A percentile compares a stretch with the other conserved stretches of the same genome.
Conservation (phyloP, 345 rosid species). For the Diplotaxis tenuifolia region DNA sequence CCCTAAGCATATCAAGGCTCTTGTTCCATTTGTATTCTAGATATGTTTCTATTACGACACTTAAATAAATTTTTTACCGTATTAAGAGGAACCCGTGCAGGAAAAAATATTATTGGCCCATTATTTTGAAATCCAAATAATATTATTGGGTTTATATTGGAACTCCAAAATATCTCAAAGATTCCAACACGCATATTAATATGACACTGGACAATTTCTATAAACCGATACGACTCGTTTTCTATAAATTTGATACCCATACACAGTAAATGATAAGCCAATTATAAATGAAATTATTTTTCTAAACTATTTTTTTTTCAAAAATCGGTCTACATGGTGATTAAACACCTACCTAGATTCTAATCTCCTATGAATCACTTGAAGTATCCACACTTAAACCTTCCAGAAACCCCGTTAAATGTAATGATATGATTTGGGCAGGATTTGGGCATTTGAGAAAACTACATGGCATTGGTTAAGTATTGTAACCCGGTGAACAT, state of each 20-base stretch:
- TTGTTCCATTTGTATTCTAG: constrained; percentile 59
- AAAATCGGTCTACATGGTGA: no score
- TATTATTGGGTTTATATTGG: not conserved
- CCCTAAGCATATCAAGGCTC: constrained; percentile 50
- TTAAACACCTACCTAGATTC: no score
- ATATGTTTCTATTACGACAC: not conserved
- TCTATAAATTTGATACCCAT: no score
- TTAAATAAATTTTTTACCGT: no score
- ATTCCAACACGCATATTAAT: no score
- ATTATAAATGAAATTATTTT: no score
- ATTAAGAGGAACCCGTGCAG: not conserved
- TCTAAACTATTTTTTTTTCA: no score
- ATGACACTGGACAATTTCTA: no score
- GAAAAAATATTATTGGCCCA: not conserved
- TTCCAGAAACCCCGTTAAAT: not conserved
- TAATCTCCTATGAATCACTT: no score
- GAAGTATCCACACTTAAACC: not conserved
- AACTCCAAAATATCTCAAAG: not conserved
- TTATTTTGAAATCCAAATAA: not conserved
- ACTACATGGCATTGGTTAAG: not conserved
- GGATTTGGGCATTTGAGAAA: no score
- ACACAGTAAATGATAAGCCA: no score
- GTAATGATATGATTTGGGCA: not conserved
- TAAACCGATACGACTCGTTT: no score
- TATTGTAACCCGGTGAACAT: not conserved